A percentile compares a stretch with the other conserved stretches of the same genome.
Conservation (phyloP, 192 early-diverging fungal genomes). For the Hyaloraphidium curvatum region DNA sequence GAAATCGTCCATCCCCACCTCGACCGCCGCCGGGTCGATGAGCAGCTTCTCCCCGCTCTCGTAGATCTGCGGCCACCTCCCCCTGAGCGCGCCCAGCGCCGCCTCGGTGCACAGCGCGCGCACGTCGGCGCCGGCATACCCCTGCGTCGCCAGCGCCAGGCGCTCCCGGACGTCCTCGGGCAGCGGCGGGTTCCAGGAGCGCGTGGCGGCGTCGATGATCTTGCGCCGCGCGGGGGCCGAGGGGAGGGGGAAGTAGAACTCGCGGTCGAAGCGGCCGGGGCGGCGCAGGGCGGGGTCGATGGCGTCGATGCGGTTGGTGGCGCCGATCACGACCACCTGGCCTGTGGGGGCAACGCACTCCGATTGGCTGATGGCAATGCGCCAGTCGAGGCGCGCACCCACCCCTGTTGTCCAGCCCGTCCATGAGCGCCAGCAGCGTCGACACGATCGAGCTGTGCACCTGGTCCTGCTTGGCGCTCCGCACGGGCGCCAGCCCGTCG, state of each 20-base stretch:
- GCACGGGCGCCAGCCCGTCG: conserved; percentile 46
- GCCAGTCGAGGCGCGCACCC: background rate
- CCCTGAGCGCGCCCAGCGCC: conserved; percentile 40
- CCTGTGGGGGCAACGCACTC: conserved; percentile 11
- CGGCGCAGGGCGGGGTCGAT: conserved; percentile 56
- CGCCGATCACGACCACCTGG: conserved; percentile 59
- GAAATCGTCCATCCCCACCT: conserved; percentile 37
- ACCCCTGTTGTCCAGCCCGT: conserved; percentile 44
- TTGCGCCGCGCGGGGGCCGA: conserved; percentile 27
- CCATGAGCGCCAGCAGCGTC: conserved; percentile 55
- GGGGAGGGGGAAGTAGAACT: conserved; percentile 48
- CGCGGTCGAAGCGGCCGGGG: conserved; percentile 53
- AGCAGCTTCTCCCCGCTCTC: conserved; percentile 26
- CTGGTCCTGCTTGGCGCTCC: conserved; percentile 40
- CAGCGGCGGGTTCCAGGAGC: conserved; percentile 29
- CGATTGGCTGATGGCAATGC: background rate
- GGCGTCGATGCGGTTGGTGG: conserved; percentile 54
- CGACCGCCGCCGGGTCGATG: conserved; percentile 25
- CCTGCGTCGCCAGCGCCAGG: conserved; percentile 32
- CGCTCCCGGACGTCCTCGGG: conserved; percentile 20
- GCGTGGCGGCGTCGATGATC: conserved; percentile 43
- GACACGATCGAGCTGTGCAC: conserved; percentile 50
- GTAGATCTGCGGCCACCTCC: conserved; percentile 51
- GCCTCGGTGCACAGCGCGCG: conserved; percentile 51
- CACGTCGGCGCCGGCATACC: conserved; percentile 51